Evolutionary conservation across 169 alveolate genomes (phyloP).

Genomic region (Babesia ovata): DNA sequence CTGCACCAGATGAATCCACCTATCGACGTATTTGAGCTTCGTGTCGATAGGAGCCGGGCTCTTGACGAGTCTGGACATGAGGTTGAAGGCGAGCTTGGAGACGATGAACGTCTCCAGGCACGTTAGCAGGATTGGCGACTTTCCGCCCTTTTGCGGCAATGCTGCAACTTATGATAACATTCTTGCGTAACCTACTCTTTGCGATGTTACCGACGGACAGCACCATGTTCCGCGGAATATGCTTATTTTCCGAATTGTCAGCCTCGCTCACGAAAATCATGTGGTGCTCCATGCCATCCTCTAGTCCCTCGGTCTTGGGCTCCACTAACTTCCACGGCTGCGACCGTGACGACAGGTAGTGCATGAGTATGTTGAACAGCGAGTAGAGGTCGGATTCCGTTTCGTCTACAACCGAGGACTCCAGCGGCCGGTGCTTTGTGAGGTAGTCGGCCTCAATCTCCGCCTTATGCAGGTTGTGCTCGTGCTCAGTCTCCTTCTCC

Average conservation of each 20-base stretch:
- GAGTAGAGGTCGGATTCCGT: slow-evolving; percentile 54
- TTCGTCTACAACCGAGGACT: slow-evolving; percentile 50
- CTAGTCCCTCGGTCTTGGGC: slow-evolving; percentile 53
- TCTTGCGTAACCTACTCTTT: slow-evolving; percentile 36
- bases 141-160: slow-evolving; percentile 50
- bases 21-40: slow-evolving; percentile 44
- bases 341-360: slow-evolving; percentile 36
- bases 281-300: slow-evolving; percentile 51
- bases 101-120: slow-evolving; percentile 67
- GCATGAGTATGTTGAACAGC: slow-evolving; percentile 58
- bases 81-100: slow-evolving; percentile 40
- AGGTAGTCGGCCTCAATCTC: slow-evolving; percentile 60
- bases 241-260: slow-evolving; percentile 23
- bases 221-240: slow-evolving; percentile 59
- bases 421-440: slow-evolving; percentile 63
- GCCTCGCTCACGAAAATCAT: slow-evolving; percentile 61
- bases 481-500: slow-evolving; percentile 34
- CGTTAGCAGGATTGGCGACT: slow-evolving; percentile 62
- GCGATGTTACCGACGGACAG: slow-evolving; percentile 63
- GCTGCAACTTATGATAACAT: slow-evolving; percentile 7
- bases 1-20: slow-evolving; percentile 63
- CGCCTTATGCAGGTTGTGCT: slow-evolving; percentile 39
- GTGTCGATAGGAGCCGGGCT: slow-evolving; percentile 49
- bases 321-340: slow-evolving; percentile 58
- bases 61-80: slow-evolving; percentile 41